These are phyloP conservation scores for Pelargonium australe DNA, from an alignment of 441 rosid genomes.

Conservation along the genomic window DNA sequence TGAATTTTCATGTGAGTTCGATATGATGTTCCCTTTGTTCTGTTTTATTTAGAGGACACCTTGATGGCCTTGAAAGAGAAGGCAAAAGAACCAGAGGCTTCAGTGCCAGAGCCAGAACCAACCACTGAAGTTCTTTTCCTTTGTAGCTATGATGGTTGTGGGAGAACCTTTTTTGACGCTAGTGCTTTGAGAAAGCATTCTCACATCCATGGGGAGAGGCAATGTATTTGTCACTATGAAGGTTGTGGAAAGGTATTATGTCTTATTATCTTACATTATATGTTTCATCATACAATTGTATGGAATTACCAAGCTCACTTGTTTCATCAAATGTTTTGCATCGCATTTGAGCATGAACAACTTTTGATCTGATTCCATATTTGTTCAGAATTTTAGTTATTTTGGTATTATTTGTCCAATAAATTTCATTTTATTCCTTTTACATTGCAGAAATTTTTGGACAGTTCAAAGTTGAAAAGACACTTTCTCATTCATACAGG, in stretches of 20 bases:
- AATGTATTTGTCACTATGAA: constrained; percentile 67
- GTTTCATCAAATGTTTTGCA: no score
- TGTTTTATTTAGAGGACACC: constrained; percentile 44
- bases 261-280: not conserved
- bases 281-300: not conserved
- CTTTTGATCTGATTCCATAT: no score
- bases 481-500: constrained; percentile 93
- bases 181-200: constrained; percentile 93
- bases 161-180: constrained; percentile 82
- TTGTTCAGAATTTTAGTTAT: not conserved
- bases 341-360: no score
- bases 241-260: constrained; percentile 80
- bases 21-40: not conserved
- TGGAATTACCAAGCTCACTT: not conserved
- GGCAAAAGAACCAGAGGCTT: constrained; percentile 57
- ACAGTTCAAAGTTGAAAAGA: constrained; percentile 94
- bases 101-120: constrained; percentile 90
- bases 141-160: constrained; percentile 93
- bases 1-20: constrained; percentile 3
- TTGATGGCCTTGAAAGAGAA: constrained; percentile 60
- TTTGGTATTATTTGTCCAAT: not conserved
- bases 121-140: constrained; percentile 90
- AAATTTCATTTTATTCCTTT: constrained; percentile 14
- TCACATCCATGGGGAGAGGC: constrained; percentile 91
- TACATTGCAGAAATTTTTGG: constrained; percentile 81